Conservation (phyloP, 257 asterid genomes). For the Solanum ossicruentum region DNA sequence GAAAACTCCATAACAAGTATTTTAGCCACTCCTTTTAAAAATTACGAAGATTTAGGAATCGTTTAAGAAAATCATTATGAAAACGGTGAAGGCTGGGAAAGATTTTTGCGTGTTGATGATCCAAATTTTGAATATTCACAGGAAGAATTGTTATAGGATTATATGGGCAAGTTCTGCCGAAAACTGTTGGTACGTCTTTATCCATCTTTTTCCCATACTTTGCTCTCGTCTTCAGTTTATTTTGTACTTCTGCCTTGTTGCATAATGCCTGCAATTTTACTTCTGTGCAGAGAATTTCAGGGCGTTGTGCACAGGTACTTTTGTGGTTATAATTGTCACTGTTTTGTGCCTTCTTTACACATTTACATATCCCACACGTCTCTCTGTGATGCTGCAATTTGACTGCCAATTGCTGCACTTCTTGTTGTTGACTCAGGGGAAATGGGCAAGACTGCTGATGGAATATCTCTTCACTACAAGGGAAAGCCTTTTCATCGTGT, state of each 20-base stretch:
- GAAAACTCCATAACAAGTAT: background rate
- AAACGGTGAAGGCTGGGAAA: background rate
- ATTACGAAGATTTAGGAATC: background rate
- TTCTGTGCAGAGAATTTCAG: constrained; percentile 80
- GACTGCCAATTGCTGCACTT: background rate
- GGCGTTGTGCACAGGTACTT: constrained; percentile 95
- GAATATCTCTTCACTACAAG: constrained; percentile 68
- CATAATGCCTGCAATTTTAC: constrained; percentile 7
- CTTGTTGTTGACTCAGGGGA: constrained; percentile 48
- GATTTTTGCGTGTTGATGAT: background rate
- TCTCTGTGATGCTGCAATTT: background rate
- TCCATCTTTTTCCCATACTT: constrained; percentile 1
- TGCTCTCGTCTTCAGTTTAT: background rate
- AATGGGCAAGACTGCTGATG: constrained; percentile 66
- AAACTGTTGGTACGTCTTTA: constrained; percentile 63
- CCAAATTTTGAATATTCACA: constrained; percentile 9
- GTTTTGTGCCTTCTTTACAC: background rate
- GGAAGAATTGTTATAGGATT: constrained; percentile 89
- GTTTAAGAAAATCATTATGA: background rate
- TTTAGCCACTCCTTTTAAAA: background rate
- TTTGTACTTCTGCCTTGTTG: background rate
- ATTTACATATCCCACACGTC: background rate
- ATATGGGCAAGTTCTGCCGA: constrained; percentile 85
- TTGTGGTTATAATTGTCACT: background rate
- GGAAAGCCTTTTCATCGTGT: constrained; percentile 94